A percentile compares a stretch with the other conserved stretches of the same genome.
phyloP scores from a whole-genome alignment of 2,329 filamentous ascomycete species.

The Botrytis fabae region DNA sequence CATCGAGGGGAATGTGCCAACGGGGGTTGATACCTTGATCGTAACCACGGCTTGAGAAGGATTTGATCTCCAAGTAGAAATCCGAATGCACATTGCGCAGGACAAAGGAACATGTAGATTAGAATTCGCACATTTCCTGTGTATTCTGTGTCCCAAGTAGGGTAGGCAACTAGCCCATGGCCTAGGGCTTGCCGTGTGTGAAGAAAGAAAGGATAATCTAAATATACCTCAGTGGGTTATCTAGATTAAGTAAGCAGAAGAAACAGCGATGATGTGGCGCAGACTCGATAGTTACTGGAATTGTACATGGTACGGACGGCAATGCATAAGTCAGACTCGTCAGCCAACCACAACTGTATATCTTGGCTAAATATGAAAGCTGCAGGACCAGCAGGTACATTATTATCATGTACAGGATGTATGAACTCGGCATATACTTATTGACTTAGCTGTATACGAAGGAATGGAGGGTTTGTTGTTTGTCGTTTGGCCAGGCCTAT shows the following conservation, averaged over 20 bases:
- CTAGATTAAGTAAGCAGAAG: slow-evolving; percentile 1
- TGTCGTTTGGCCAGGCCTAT: neutral
- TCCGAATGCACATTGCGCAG: neutral
- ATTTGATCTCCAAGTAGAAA: neutral
- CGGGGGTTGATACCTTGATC: neutral
- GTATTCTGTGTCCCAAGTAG: neutral
- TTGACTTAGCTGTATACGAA: neutral
- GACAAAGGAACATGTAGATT: neutral
- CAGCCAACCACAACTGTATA: neutral
- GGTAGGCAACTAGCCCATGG: neutral
- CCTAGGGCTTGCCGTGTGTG: neutral
- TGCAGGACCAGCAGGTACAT: slow-evolving; percentile 3
- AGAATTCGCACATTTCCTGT: neutral
- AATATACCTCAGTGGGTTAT: slow-evolving; percentile 4
- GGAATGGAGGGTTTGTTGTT: neutral
- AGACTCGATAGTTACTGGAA: neutral
- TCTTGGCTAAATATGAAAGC: slow-evolving; percentile 9
- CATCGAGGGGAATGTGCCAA: neutral
- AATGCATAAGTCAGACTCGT: neutral
- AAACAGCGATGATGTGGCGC: slow-evolving; percentile 1
- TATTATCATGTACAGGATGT: slow-evolving; percentile 3
- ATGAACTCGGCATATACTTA: neutral
- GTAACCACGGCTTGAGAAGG: neutral
- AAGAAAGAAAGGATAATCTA: neutral
- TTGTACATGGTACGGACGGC: neutral